Percentiles rank a stretch among this genome's conserved stretches.
Conservation (phyloP, 148 eudicot genomes). For the Arctostaphylos glauca region DNA sequence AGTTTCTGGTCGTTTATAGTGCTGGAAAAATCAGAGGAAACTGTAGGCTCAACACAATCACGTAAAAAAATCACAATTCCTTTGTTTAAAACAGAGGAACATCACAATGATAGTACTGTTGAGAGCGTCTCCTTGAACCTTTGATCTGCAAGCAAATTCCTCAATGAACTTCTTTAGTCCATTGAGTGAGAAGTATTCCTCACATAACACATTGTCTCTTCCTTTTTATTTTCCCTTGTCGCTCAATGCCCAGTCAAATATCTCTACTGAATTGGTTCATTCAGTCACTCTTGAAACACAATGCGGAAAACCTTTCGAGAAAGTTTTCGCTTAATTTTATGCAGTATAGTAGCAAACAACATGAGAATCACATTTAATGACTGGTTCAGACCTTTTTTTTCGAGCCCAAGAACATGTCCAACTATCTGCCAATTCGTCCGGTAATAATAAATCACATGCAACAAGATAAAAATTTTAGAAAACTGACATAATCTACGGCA, state of each 20-base stretch:
- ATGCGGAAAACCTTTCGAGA: conserved; percentile 43
- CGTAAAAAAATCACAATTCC: too few species aligned
- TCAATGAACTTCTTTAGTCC: conserved; percentile 41
- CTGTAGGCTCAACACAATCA: too few species aligned
- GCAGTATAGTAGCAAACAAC: not conserved
- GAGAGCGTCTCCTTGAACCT: too few species aligned
- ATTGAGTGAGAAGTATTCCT: conserved; percentile 35
- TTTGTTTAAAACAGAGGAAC: too few species aligned
- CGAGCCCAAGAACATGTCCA: not conserved
- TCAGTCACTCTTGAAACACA: conserved; percentile 26
- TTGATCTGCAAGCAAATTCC: too few species aligned
- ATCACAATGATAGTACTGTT: too few species aligned
- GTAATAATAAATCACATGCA: not conserved
- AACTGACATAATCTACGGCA: not conserved
- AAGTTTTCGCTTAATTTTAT: conserved; percentile 28
- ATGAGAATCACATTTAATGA: not conserved
- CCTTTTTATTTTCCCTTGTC: conserved; percentile 31
- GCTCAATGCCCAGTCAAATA: conserved; percentile 40
- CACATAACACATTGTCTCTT: conserved; percentile 39
- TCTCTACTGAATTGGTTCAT: conserved; percentile 45
- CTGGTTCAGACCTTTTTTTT: not conserved
- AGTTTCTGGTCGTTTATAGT: too few species aligned
- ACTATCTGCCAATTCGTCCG: not conserved
- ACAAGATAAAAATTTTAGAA: not conserved
- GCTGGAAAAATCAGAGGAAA: too few species aligned